phyloP scores from a whole-genome alignment of 768 basidiomycete genomes.

The Tricholoma hemisulphureum region DNA sequence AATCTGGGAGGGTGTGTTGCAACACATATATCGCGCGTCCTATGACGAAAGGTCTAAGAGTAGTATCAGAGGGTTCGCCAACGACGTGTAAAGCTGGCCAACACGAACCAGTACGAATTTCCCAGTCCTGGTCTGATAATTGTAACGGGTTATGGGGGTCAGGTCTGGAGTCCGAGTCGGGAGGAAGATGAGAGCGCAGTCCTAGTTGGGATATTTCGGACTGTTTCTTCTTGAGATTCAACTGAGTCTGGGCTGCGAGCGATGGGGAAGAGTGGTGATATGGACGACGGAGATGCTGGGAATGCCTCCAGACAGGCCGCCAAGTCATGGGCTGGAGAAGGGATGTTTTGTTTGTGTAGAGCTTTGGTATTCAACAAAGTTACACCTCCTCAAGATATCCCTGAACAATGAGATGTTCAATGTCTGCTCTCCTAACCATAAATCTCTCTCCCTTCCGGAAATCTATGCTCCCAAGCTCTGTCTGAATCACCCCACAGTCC shows the following conservation, averaged over 20 bases:
- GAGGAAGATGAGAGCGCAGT: slow-evolving; percentile 33
- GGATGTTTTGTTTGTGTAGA: neutral
- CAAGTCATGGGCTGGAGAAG: slow-evolving; percentile 3
- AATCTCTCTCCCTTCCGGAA: slow-evolving; percentile 89
- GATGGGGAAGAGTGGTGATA: neutral
- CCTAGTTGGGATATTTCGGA: slow-evolving; percentile 30
- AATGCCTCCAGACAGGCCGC: neutral
- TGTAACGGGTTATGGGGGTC: slow-evolving; percentile 24
- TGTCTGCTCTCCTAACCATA: slow-evolving; percentile 82
- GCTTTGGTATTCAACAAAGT: neutral
- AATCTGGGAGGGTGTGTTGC: slow-evolving; percentile 66
- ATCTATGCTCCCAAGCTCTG: slow-evolving; percentile 87
- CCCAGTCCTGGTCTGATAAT: slow-evolving; percentile 74
- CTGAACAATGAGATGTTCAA: slow-evolving; percentile 92
- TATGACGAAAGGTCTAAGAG: slow-evolving; percentile 26
- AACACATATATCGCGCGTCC: slow-evolving; percentile 72
- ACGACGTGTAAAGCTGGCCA: neutral
- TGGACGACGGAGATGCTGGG: neutral
- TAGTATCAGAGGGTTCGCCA: slow-evolving; percentile 7
- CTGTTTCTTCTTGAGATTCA: neutral
- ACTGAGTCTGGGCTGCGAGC: neutral
- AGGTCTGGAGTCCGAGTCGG: slow-evolving; percentile 32
- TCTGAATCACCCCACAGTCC: slow-evolving; percentile 91
- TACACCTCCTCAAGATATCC: slow-evolving; percentile 88
- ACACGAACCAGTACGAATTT: slow-evolving; percentile 65